These are phyloP conservation scores for Fusarium sp. DNA, from an alignment of 2,329 filamentous ascomycete species.

Conservation along the genomic window DNA sequence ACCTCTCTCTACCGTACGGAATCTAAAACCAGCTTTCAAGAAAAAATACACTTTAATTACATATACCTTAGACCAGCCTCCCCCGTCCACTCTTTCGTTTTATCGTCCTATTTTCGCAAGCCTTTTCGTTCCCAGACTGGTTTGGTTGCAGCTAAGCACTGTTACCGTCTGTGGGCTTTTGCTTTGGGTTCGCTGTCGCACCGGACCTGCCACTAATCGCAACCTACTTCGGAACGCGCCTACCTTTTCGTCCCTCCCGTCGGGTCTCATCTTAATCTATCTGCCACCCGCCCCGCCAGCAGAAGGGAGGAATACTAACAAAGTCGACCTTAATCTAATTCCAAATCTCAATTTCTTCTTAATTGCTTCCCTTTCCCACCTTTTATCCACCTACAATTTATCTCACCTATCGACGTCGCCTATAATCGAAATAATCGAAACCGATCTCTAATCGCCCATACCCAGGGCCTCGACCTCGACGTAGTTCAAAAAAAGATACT, in stretches of 20 bases:
- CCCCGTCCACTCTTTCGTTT: background rate
- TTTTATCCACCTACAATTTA: background rate
- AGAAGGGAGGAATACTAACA: slow-evolving; percentile 8
- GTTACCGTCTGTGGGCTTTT: background rate
- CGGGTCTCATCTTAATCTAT: slow-evolving; percentile 38
- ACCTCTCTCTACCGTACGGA: slow-evolving; percentile 17
- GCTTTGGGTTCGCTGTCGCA: slow-evolving; percentile 5
- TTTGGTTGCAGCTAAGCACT: background rate
- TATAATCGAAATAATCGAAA: slow-evolving; percentile 13
- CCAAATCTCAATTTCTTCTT: slow-evolving; percentile 12
- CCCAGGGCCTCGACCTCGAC: slow-evolving; percentile 8
- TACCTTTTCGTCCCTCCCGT: slow-evolving; percentile 5
- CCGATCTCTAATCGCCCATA: slow-evolving; percentile 1
- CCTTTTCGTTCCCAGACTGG: slow-evolving; percentile 16
- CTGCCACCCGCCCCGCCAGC: slow-evolving; percentile 33
- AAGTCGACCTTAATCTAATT: background rate
- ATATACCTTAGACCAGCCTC: slow-evolving; percentile 25
- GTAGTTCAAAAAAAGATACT: slow-evolving; percentile 18
- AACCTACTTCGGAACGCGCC: slow-evolving; percentile 21
- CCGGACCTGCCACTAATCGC: background rate
- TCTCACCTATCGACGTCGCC: background rate
- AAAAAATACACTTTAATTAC: slow-evolving; percentile 30
- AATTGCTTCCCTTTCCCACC: slow-evolving; percentile 10
- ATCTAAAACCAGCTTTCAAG: slow-evolving; percentile 32
- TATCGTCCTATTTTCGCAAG: slow-evolving; percentile 4